Conservation (phyloP, 129 eudicot species). For the Sambucus nigra region DNA sequence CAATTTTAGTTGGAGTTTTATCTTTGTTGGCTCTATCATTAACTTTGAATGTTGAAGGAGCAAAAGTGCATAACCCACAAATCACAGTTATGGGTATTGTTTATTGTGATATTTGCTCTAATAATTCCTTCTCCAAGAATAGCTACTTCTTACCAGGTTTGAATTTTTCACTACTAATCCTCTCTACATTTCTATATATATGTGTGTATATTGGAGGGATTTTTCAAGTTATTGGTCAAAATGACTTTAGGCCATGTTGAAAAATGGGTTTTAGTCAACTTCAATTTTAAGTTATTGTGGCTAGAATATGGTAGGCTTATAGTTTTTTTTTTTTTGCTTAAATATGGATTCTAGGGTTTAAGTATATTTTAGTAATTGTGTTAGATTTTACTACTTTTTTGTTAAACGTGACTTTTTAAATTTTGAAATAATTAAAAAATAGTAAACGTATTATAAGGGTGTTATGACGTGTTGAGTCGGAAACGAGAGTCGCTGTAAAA, state of each 20-base stretch:
- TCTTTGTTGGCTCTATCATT: constrained; percentile 15
- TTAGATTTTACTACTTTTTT: too few relatives aligned
- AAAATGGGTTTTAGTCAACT: not conserved
- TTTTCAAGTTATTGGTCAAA: not conserved
- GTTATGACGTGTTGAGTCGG: too few relatives aligned
- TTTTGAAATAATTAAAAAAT: too few relatives aligned
- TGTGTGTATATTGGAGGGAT: too few relatives aligned
- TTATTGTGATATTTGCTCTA: constrained; percentile 84
- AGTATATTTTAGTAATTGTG: too few relatives aligned
- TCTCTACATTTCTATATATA: too few relatives aligned
- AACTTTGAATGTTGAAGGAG: constrained; percentile 23
- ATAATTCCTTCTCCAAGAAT: constrained; percentile 75
- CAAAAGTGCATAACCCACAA: constrained; percentile 38
- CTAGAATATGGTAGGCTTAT: too few relatives aligned
- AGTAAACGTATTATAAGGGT: too few relatives aligned
- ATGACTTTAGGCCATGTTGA: not conserved
- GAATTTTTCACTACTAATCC: not conserved
- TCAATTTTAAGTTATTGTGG: not conserved
- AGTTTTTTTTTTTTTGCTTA: too few relatives aligned
- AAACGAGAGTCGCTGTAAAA: too few relatives aligned
- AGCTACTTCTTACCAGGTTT: constrained; percentile 93
- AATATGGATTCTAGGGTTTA: too few relatives aligned
- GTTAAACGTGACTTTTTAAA: too few relatives aligned
- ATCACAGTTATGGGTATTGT: constrained; percentile 89
- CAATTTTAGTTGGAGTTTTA: constrained; percentile 17